Evolutionary conservation across 139 green algal species (phyloP), one percentile per base, ranked within the genome.

Genomic region (Yamagishiella unicocca): DNA sequence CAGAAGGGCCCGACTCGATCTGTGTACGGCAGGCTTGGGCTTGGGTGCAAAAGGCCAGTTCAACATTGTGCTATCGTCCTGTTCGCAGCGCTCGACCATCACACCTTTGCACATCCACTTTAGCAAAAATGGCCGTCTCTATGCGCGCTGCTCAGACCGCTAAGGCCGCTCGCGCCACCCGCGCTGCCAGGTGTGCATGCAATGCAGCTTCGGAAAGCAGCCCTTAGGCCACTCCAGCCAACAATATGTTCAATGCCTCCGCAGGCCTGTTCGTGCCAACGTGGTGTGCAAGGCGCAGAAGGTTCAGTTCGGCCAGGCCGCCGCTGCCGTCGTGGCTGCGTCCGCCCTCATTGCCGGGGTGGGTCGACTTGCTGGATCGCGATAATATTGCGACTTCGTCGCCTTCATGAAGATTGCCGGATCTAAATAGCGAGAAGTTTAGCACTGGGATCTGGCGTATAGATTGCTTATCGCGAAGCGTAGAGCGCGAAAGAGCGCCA

Each of bases 321-420:
- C 92, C 40, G 95, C 93, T 31, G 94, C 94, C 12, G 87, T 92
- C 33, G 79, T 96, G 21, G 92, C 92, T 58, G 94, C 95, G 67
- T 89, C 93, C 61, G 78, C 92, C 21, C 84, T 98, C 66, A 64
- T 98, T 10, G 96, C 95, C 31, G 96, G 96, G 89, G 95, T 98
- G 81, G 94, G 95, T 88, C 50, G 64, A 67, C 74, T 64, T 78
- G 4, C 9, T 58, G 33, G 66, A 74, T 74, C 66, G 55, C 55
- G n/a, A n/a, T n/a, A n/a, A n/a, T n/a, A n/a, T n/a, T n/a, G n/a
- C n/a, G n/a, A n/a, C n/a, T n/a, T n/a, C n/a, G n/a, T n/a, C n/a
- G n/a, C n/a, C n/a, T n/a, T n/a, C n/a, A n/a, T n/a, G n/a, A n/a
- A n/a, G n/a, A n/a, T n/a, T n/a, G n/a, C n/a, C n/a, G n/a, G n/a